Percentiles rank a stretch among this genome's conserved stretches.
These are phyloP conservation scores for Monarda citriodora DNA, from an alignment of 305 asterid species.

Conservation along the genomic window DNA sequence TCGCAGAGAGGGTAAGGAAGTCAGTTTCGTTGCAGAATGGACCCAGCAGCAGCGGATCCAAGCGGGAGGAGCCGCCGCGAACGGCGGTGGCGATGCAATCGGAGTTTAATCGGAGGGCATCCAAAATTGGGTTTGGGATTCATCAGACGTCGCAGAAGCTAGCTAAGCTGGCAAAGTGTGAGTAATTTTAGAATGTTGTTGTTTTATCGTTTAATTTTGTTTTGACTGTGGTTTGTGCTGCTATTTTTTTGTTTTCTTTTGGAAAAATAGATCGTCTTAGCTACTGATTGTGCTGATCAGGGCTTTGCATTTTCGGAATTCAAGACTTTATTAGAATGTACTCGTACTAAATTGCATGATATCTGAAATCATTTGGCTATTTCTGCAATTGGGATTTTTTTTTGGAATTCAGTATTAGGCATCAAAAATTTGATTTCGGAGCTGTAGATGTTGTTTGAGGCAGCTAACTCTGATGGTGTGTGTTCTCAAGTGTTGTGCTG, in stretches of 20 bases:
- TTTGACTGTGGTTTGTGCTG: not conserved
- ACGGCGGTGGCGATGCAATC: conserved; percentile 72
- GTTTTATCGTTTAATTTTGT: not conserved
- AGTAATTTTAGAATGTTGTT: conserved; percentile 16
- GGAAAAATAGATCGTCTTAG: not conserved
- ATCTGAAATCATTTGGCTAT: not conserved
- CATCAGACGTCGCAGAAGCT: conserved; percentile 97
- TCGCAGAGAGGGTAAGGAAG: conserved; percentile 69
- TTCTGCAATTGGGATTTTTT: not conserved
- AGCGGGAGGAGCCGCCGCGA: conserved; percentile 50
- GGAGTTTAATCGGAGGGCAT: conserved; percentile 83
- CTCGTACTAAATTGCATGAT: conserved; percentile 11
- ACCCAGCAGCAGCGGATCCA: conserved; percentile 69
- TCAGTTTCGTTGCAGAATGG: conserved; percentile 57
- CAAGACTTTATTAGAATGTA: not conserved
- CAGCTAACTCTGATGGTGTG: not conserved
- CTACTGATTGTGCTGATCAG: conserved; percentile 3
- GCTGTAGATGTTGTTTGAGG: conserved; percentile 1
- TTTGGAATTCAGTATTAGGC: not conserved
- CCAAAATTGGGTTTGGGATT: conserved; percentile 80
- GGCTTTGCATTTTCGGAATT: not conserved
- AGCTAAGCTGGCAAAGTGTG: conserved; percentile 89
- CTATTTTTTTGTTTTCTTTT: not conserved
- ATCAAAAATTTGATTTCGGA: not conserved
- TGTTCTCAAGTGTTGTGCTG: conserved; percentile 1